Evolutionary conservation across 495 filamentous ascomycete species (phyloP), one percentile per base, ranked within the genome.

Genomic region (Trichoderma virens): DNA sequence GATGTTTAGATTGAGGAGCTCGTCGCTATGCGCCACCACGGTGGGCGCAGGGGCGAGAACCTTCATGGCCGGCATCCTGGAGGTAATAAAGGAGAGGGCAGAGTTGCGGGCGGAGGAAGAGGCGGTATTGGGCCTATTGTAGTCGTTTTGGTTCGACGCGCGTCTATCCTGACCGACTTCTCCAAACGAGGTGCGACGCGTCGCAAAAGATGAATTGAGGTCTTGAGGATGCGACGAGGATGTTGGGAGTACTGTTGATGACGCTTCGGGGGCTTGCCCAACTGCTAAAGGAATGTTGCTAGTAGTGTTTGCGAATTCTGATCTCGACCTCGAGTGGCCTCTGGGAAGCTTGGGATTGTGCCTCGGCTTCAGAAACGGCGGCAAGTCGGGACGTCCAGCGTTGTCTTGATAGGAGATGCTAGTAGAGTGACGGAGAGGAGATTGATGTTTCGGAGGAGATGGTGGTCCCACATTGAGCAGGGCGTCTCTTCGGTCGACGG

Each of bases 1-100:
- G 66, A 92, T 83, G 70, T 90, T 82, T 25, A 91, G 74, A 65
- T 81, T 84, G 63, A 85, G 76, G 43, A 91, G 78, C 66, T 90
- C 87, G 68, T 90, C 87, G 62, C 84, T 64, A 63, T 61, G 34
- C 13, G 68, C 39, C 4, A 66, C 67, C 5, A 68, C 65, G 13
- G 69, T 62, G 13, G 75, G 72, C 39, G 65, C 68, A n/a, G 68
- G 68, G 41, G 73, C 74, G 45, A 80, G 73, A 9, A 75, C 71
- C 18, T 77, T 75, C 31, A 80, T 67, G 32, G 74, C 77, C 18
- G 77, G 77, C 70, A 80, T 75, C 62, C 66, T 68, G 2, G 73
- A 71, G 1, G 73, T 61, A n/a, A 75, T 54, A 60, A 75, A 72
- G 25, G 70, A 66, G 54, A 56, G 27, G 14, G 51, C 25, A 2